Base-by-base conservation (phyloP, 192 early-diverging fungal species). In the Coemansia sp. region DNA sequence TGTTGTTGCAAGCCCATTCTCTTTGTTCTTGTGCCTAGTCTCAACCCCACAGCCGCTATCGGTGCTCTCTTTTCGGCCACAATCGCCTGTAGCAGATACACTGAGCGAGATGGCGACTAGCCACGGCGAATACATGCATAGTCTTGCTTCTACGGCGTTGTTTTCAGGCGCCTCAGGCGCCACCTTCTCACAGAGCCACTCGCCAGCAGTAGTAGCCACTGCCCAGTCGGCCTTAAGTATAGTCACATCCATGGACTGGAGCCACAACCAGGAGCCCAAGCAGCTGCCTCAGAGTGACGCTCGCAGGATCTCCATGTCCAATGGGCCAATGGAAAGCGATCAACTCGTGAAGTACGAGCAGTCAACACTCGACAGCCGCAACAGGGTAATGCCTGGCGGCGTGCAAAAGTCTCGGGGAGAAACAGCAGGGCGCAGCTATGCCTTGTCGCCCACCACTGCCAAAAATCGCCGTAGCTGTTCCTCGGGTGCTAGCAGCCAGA, bases 311-410 rank as follows among this genome's bases (percentile, higher is more conserved):
- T 34, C 16, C 26, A 34, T 31, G 26, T 18, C 0, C n/a, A 37
- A 37, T 23, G 18, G 6, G n/a, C 7, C 7, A 11, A 16, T 16
- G n/a, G 33, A 23, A n/a, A 34, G 3, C 18, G 33, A 51, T 61
- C 56, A 71, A 71, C 63, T 71, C 64, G 42, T 45, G 67, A 26
- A 28, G 71, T 18, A 67, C 55, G 40, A 66, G 24, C 50, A 61
- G 71, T 43, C 34, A 6, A n/a, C 57, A 20, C 48, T 16, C 13
- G 46, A 7, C 28, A 18, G 58, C 26, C 59, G 43, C 9, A 53
- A 66, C 53, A 50, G 51, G n/a, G 70, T 66, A 51, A 66, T 34
- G 20, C 18, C 60, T 39, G 64, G 70, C 38, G 65, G 70, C 60
- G 64, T 73, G n/a, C 64, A 51, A 33, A 73, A 73, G 42, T 28